Evolutionary conservation across 2,329 filamentous ascomycete genomes (phyloP).

Genomic region (Nannizzia gypsea): DNA sequence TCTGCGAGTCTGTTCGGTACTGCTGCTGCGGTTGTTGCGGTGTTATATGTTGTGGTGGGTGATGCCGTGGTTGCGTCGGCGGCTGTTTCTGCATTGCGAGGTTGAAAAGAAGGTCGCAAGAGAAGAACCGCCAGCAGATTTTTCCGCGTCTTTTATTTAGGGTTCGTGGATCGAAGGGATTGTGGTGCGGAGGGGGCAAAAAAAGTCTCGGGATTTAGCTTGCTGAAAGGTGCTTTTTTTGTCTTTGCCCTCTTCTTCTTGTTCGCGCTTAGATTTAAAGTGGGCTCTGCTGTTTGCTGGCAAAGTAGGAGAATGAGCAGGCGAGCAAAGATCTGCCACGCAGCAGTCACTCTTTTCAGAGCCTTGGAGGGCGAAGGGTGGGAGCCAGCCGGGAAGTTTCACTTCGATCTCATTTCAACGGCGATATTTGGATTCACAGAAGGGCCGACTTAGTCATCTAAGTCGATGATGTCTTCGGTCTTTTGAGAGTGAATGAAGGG

Average conservation of each 20-base stretch:
- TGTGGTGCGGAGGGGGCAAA: constrained; percentile 6
- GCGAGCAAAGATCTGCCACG: constrained; percentile 1
- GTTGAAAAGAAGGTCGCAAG: constrained; percentile 2
- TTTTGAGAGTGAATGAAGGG: neutral
- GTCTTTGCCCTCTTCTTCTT: neutral
- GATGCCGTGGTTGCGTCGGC: constrained; percentile 4
- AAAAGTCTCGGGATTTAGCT: constrained; percentile 3
- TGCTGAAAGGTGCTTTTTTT: neutral
- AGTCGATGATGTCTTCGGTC: neutral
- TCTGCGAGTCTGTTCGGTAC: neutral
- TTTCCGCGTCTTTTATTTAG: constrained; percentile 2
- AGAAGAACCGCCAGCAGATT: neutral
- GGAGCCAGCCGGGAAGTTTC: neutral
- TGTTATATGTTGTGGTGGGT: constrained; percentile 3
- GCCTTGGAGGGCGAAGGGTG: neutral
- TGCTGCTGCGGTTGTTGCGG: constrained; percentile 11
- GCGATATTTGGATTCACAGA: neutral
- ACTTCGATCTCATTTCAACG: neutral
- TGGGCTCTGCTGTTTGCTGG: neutral
- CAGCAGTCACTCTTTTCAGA: neutral
- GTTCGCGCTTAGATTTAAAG: neutral
- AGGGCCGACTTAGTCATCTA: neutral
- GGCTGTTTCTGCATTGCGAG: constrained; percentile 4
- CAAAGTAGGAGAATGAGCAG: neutral
- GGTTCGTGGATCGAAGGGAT: constrained; percentile 1